Evolutionary conservation across 306 rosid genomes (phyloP), one percentile per base, ranked within the genome.

Genomic region (Vachellia collinsii): DNA sequence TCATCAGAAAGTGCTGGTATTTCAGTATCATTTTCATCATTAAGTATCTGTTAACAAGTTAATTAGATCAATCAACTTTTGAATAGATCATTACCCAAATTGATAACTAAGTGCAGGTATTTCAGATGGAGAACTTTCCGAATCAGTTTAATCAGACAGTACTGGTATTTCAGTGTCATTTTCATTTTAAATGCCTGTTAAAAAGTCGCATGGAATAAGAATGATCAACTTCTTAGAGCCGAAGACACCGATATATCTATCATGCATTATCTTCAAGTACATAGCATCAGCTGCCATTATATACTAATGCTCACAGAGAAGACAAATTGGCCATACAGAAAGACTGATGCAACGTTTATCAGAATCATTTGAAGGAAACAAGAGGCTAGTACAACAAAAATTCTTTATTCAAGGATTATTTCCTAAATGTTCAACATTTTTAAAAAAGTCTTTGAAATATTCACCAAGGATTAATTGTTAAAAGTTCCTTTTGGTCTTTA

Each of bases 151-250:
- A 61, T 83, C 82, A 82, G 77, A 82, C 82, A 71, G 44, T 81
- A 59, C 80, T 66, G 79, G 86, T 79, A 84, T 75, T 71, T 80
- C 88, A 77, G 88, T 70, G 78, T 83, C 86, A 62, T 80, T 76
- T 23, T 75, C 87, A 73, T 81, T 86, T 46, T 42, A 86, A 17
- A 38, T 53, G 83, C 83, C 94, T 89, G 92, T 51, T 64, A 78
- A 64, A 84, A 77, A 81, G 53, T 17, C 61, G 79, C 63, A 53
- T 58, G 12, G 71, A 82, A 68, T 67, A 82, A 82, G 64, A 72
- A 76, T 17, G 50, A 74, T 76, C 19, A 75, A 80, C 74, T 47
- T 56, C 77, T 51, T 53, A 78, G 39, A 54, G 51, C 11, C 11
- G 34, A 79, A 85, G 59, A 65, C 41, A 51, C 17, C 22, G 37